phyloP scores from a whole-genome alignment of 2,329 filamentous ascomycete genomes.

The Sporothrix pseudoabietina region DNA sequence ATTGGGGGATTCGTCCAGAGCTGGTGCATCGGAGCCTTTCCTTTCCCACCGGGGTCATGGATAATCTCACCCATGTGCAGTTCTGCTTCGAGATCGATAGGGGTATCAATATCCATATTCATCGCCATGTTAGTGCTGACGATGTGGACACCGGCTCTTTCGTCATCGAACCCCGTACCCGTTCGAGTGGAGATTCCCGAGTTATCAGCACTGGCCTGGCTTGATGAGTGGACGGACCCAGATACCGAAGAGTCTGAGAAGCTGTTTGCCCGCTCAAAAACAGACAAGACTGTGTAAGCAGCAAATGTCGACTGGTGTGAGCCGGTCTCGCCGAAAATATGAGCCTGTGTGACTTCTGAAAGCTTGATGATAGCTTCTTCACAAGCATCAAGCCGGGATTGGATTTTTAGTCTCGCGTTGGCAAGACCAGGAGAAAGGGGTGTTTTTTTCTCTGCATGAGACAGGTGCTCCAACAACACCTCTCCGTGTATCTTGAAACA shows the following conservation, averaged over 20 bases:
- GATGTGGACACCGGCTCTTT: not conserved
- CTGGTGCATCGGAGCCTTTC: conserved; percentile 15
- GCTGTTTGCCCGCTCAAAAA: conserved; percentile 55
- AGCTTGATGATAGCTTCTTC: conserved; percentile 49
- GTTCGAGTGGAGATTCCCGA: not conserved
- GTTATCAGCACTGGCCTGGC: conserved; percentile 38
- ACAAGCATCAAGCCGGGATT: conserved; percentile 44
- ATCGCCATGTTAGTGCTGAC: not conserved
- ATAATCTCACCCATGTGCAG: not conserved
- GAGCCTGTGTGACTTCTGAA: conserved; percentile 46
- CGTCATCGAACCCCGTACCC: conserved; percentile 18
- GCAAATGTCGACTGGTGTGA: conserved; percentile 32
- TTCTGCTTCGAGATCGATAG: not conserved
- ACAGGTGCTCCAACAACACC: conserved; percentile 49
- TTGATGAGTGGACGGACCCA: conserved; percentile 43
- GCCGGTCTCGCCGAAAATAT: conserved; percentile 40
- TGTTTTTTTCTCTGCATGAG: conserved; percentile 43
- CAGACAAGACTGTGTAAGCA: conserved; percentile 45
- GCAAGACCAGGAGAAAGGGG: conserved; percentile 34
- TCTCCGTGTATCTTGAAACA: conserved; percentile 56
- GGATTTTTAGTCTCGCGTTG: conserved; percentile 42
- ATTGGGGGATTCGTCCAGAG: conserved; percentile 35
- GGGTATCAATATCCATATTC: conserved; percentile 17
- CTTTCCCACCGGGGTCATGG: not conserved
- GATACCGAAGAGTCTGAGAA: conserved; percentile 53